A percentile compares a stretch with the other conserved stretches of the same genome.
These are phyloP conservation scores for Syzygium aqueum DNA, from an alignment of 345 rosid genomes.

Conservation along the genomic window DNA sequence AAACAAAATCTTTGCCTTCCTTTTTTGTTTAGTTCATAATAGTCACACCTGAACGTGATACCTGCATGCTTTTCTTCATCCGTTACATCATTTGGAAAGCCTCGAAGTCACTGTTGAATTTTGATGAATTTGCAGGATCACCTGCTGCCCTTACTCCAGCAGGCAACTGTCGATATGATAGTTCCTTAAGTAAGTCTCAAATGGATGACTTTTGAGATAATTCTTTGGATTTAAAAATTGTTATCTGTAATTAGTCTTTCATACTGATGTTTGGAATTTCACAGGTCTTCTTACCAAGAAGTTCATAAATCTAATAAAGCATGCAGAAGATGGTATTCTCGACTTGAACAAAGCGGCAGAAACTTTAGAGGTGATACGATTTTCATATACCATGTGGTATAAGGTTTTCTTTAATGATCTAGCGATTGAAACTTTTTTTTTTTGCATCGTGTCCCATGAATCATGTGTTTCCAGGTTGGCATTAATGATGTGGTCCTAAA, in stretches of 20 bases:
- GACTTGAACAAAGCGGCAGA: constrained; percentile 93
- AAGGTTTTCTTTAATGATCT: neutral
- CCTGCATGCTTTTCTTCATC: neutral
- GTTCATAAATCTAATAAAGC: constrained; percentile 72
- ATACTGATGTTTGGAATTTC: neutral
- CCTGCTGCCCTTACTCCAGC: constrained; percentile 65
- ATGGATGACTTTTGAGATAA: neutral
- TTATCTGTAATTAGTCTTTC: constrained; percentile 4
- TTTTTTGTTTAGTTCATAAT: neutral
- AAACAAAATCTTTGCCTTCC: neutral
- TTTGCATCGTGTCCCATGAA: neutral
- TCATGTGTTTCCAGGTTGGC: neutral
- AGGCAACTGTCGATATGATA: constrained; percentile 94
- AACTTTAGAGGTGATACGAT: constrained; percentile 59
- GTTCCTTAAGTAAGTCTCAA: constrained; percentile 64
- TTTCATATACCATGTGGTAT: neutral
- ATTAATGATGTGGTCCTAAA: neutral
- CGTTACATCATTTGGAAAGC: neutral
- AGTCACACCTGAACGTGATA: neutral
- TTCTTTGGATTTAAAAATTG: neutral
- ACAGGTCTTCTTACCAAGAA: constrained; percentile 89
- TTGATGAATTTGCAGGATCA: constrained; percentile 52
- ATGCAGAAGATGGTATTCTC: constrained; percentile 80
- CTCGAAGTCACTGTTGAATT: constrained; percentile 7
- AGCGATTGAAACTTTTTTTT: neutral